These are phyloP conservation scores for Coniochaeta pulveracea DNA, from an alignment of 2,329 filamentous ascomycete species.

Conservation along the genomic window DNA sequence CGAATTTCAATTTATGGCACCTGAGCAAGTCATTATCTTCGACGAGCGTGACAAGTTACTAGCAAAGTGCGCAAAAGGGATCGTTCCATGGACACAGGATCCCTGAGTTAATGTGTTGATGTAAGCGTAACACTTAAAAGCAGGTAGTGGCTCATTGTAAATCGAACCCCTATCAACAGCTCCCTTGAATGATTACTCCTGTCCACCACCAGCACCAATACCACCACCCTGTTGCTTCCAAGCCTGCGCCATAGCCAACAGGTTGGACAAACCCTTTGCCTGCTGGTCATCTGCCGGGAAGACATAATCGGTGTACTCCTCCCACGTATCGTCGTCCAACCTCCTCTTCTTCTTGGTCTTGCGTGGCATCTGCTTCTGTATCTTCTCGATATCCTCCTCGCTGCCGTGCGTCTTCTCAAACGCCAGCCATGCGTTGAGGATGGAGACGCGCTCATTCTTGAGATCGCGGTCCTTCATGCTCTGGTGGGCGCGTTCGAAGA, in stretches of 20 bases:
- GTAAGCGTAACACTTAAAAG: too few relatives aligned
- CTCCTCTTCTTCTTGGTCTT: slow-evolving; percentile 85
- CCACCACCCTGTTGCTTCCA: slow-evolving; percentile 62
- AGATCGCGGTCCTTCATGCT: slow-evolving; percentile 81
- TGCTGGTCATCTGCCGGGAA: slow-evolving; percentile 93
- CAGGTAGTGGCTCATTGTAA: too few relatives aligned
- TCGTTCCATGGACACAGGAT: too few relatives aligned
- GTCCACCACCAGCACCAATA: slow-evolving; percentile 14
- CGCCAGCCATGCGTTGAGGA: slow-evolving; percentile 84
- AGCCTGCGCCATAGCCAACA: slow-evolving; percentile 74
- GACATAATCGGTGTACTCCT: slow-evolving; percentile 95
- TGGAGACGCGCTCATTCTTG: slow-evolving; percentile 84
- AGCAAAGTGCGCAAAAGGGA: too few relatives aligned
- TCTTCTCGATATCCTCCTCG: slow-evolving; percentile 62
- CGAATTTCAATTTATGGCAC: too few relatives aligned
- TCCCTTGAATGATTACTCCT: too few relatives aligned
- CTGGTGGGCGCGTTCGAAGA: slow-evolving; percentile 80
- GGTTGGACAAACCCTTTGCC: slow-evolving; percentile 68
- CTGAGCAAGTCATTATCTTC: too few relatives aligned
- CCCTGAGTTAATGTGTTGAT: too few relatives aligned
- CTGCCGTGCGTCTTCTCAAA: slow-evolving; percentile 84
- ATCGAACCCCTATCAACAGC: too few relatives aligned
- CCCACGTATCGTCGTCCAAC: slow-evolving; percentile 84
- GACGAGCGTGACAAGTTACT: too few relatives aligned
- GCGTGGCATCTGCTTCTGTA: slow-evolving; percentile 89